Evolutionary conservation across 331 rosid genomes (phyloP).

Genomic region (Quercus phellos): DNA sequence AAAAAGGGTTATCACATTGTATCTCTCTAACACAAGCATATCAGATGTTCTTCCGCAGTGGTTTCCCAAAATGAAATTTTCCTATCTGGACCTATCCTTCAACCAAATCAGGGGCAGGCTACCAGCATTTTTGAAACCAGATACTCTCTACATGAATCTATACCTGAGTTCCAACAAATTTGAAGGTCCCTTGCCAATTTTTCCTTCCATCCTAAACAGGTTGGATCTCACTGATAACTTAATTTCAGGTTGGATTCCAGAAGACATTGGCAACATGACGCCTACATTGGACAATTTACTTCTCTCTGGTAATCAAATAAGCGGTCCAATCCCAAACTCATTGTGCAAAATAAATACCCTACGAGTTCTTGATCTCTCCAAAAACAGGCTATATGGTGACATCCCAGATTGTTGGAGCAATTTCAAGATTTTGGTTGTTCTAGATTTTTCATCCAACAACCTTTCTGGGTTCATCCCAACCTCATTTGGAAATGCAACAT

Average conservation of each 20-base stretch:
- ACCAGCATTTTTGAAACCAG: not conserved
- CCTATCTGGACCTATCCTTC: slow-evolving; percentile 9
- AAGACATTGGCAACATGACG: slow-evolving; percentile 16
- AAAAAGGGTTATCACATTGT: not conserved
- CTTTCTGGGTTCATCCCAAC: slow-evolving; percentile 11
- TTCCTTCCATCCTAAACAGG: slow-evolving; percentile 10
- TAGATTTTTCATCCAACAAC: slow-evolving; percentile 14
- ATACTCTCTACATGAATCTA: slow-evolving; percentile 14
- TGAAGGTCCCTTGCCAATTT: slow-evolving; percentile 13
- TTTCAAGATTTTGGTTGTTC: not conserved
- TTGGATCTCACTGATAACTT: slow-evolving; percentile 25
- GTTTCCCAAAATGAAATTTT: not conserved
- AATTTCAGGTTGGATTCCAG: slow-evolving; percentile 22
- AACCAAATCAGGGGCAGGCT: slow-evolving; percentile 2
- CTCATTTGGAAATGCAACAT: slow-evolving; percentile 11
- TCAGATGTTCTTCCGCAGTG: slow-evolving; percentile 1
- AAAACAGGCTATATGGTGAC: not conserved
- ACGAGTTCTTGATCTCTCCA: slow-evolving; percentile 11
- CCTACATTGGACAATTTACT: slow-evolving; percentile 19
- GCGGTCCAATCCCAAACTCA: slow-evolving; percentile 12
- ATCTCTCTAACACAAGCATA: slow-evolving; percentile 13
- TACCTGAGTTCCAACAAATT: slow-evolving; percentile 16
- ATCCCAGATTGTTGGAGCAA: slow-evolving; percentile 21
- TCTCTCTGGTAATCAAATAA: slow-evolving; percentile 28
- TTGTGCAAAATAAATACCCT: not conserved